Percentiles rank a stretch among this genome's conserved stretches.
These are phyloP conservation scores for Wallacemonas rigidus DNA, from an alignment of 208 protist genomes.

Conservation along the genomic window DNA sequence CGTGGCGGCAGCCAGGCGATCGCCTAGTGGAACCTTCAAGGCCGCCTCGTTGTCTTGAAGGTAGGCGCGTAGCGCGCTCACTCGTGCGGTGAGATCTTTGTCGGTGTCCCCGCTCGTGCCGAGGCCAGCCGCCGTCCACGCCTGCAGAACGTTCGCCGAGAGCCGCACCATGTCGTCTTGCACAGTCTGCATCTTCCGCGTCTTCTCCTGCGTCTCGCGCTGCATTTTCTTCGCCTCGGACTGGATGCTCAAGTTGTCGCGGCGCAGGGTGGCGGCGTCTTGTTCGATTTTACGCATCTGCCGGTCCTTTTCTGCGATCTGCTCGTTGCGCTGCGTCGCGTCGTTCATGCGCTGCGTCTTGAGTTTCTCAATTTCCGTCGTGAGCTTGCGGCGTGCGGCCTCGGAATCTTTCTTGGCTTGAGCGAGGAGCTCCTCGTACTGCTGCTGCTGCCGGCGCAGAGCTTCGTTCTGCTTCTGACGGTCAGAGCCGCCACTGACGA, in stretches of 20 bases:
- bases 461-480: constrained; percentile 36
- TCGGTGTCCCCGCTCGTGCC: constrained; percentile 10
- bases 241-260: constrained; percentile 37
- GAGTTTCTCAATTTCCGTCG: constrained; percentile 21
- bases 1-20: constrained; percentile 21
- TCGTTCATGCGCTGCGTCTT: constrained; percentile 17
- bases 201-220: constrained; percentile 22
- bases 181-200: constrained; percentile 25
- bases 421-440: constrained; percentile 26
- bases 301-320: constrained; percentile 37
- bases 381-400: background rate
- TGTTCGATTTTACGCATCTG: constrained; percentile 34
- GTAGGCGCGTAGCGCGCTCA: constrained; percentile 9
- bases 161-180: constrained; percentile 29
- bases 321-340: constrained; percentile 12
- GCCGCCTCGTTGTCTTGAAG: constrained; percentile 27
- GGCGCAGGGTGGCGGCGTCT: constrained; percentile 33
- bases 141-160: constrained; percentile 5
- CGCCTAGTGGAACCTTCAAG: constrained; percentile 23
- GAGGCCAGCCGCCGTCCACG: constrained; percentile 1
- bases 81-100: constrained; percentile 7
- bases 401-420: constrained; percentile 34
- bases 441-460: constrained; percentile 33
- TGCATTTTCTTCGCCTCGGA: constrained; percentile 20
- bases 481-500: constrained; percentile 20